Base-by-base conservation (phyloP, 2,329 filamentous ascomycete genomes). In the Dryadomyces quercivorus region DNA sequence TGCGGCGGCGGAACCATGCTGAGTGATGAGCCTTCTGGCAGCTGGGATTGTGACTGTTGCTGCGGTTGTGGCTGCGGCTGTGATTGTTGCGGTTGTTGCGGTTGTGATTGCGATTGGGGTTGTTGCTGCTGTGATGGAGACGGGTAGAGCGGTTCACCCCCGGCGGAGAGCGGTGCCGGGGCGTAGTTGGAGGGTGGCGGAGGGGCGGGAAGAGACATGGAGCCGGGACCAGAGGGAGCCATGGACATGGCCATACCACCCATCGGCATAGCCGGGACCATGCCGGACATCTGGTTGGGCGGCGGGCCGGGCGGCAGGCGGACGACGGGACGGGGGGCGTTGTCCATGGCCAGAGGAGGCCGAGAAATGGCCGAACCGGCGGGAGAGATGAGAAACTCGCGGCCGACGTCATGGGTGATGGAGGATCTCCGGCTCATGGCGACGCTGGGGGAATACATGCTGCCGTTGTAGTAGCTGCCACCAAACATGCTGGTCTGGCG, bases 361-460 rank as follows among this genome's bases (percentile, higher is more conserved):
- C 86, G 78, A 26, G 88, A 86, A 67, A 89, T 81, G 55, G 85
- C 78, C 5, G 89, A 93, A 1, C 83, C 88, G 12, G 85, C 84
- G 0, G 91, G 90, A 2, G 91, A 95, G 59, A 88, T 82, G 59
- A 92, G 76, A 58, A 76, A 82, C 53, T 94, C 89, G 40, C 86
- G 79, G 10, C 79, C 76, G 56, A 82, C 72, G 57, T 85, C 82
- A 53, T 82, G 80, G 36, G 72, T 76, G 57, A 81, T 73, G n/a
- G 91, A 96, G 1, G 92, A 96, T 51, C 91, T 81, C 55, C 92
- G 81, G 65, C 91, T 96, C 68, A 93, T 81, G n/a, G 86, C 85
- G 59, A 95, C 73, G 63, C 91, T 95, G 5, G 90, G 88, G 5
- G 88, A 86, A 68, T 95, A 95, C 40, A 82, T 76, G 64, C 88